Percentiles rank a stretch among this genome's conserved stretches.
Evolutionary conservation across 2,329 filamentous ascomycete species (phyloP).

Genomic region (Raffaelea deltoideospora): DNA sequence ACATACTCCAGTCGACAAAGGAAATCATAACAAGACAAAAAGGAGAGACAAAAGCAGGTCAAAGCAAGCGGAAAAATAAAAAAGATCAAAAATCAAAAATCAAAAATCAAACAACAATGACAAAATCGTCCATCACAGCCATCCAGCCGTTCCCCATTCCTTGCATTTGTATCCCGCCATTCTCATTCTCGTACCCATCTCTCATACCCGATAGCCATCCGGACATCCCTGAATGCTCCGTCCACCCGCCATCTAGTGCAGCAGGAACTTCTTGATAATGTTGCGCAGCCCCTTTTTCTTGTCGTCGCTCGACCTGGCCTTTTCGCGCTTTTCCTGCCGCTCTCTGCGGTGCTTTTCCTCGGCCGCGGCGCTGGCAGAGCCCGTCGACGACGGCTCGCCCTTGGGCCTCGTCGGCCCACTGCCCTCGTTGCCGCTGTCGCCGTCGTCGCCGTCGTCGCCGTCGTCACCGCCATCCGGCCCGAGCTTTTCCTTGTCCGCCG

Average conservation of each 20-base stretch:
- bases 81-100: neutral
- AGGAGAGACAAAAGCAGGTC: too few relatives aligned
- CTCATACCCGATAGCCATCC: too few relatives aligned
- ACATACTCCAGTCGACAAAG: too few relatives aligned
- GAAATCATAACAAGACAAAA: too few relatives aligned
- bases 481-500: too few relatives aligned
- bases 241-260: neutral
- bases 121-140: neutral
- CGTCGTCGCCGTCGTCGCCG: neutral
- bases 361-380: neutral
- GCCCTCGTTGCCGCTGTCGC: neutral
- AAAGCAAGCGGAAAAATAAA: too few relatives aligned
- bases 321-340: constrained; percentile 9
- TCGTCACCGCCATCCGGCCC: too few relatives aligned
- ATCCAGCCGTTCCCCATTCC: too few relatives aligned
- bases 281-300: constrained; percentile 7
- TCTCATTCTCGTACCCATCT: too few relatives aligned
- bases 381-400: neutral
- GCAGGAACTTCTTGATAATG: constrained; percentile 8
- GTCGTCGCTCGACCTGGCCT: constrained; percentile 6
- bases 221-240: neutral
- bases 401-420: constrained; percentile 1
- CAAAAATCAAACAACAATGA: neutral
- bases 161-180: neutral
- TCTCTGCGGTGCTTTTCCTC: constrained; percentile 10